phyloP scores from a whole-genome alignment of 352 stramenopile species.

The Saprolegnia diclina region DNA sequence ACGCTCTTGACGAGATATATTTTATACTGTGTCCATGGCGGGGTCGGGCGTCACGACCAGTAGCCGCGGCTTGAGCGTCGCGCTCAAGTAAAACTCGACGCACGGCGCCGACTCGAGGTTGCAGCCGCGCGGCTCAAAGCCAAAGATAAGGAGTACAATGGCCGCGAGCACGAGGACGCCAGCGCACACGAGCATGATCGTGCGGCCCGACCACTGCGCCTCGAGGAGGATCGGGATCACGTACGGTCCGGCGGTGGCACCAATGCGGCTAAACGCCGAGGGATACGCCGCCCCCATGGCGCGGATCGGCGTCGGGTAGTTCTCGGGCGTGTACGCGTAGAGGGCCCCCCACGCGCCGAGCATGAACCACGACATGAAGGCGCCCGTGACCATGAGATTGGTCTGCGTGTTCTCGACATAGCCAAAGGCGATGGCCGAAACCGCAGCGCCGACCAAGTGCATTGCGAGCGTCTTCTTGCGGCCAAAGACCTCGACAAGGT shows the following conservation, averaged over 20 bases:
- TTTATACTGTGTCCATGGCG: neutral
- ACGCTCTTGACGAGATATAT: no score
- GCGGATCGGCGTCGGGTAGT: slow-evolving; percentile 66
- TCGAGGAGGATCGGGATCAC: slow-evolving; percentile 54
- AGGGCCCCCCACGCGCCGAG: slow-evolving; percentile 59
- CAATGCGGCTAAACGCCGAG: slow-evolving; percentile 58
- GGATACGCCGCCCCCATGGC: slow-evolving; percentile 62
- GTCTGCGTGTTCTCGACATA: slow-evolving; percentile 45
- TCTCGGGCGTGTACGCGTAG: slow-evolving; percentile 68
- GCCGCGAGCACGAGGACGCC: slow-evolving; percentile 55
- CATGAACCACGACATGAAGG: slow-evolving; percentile 62
- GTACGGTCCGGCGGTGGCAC: slow-evolving; percentile 58
- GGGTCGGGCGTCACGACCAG: neutral
- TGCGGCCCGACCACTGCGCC: slow-evolving; percentile 42
- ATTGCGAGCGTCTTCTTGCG: slow-evolving; percentile 49
- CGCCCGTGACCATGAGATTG: slow-evolving; percentile 44
- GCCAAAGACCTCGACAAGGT: slow-evolving; percentile 48
- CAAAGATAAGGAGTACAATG: slow-evolving; percentile 47
- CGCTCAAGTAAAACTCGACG: slow-evolving; percentile 17
- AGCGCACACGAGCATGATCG: slow-evolving; percentile 67
- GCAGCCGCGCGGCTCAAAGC: slow-evolving; percentile 62
- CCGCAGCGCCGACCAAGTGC: slow-evolving; percentile 46
- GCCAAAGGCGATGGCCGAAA: slow-evolving; percentile 47
- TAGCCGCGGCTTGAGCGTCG: neutral
- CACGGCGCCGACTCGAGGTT: slow-evolving; percentile 39